Evolutionary conservation across 495 filamentous ascomycete species (phyloP), one percentile per base, ranked within the genome.

Genomic region (Daldinia grandis): DNA sequence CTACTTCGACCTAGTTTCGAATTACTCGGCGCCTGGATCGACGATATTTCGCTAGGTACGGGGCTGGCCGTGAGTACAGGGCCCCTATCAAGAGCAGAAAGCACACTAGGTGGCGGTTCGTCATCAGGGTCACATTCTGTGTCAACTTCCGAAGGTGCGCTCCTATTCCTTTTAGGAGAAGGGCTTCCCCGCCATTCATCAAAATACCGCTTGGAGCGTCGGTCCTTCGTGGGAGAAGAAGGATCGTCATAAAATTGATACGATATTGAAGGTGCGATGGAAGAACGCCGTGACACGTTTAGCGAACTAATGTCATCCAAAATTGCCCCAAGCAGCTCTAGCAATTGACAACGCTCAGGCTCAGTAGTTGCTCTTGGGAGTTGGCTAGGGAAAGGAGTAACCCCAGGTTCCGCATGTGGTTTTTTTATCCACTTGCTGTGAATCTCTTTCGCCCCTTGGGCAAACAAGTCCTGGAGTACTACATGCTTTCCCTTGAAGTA

Each of bases 361-460:
- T 74, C 70, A 10, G 69, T 65, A n/a, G 70, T 71, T 2, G 68
- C 65, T 5, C 65, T 67, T 3, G 73, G 75, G 7, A 76, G 30
- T 7, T 67, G 35, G 9, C 51, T 68, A 3, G 62, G 47, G 57
- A 67, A 54, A 15, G 75, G 75, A 6, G 62, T 64, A 27, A 76
- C 51, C 5, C 44, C 69, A 28, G 10, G 51, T 19, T 58, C 69
- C 1, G 58, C 68, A 19, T n/a, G 60, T 42, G 73, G 53, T 24
- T 77, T 77, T 27, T 64, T 72, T n/a, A 73, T 73, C 75, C 75
- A 77, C 56, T 69, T 73, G 35, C 49, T 64, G 64, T 77, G 70
- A 28, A 77, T 70, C 0, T 64, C 62, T 47, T 66, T 72, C 21
- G 75, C 75, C 3, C 47, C 59, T 17, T 73, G 66, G 42, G 65